These are phyloP conservation scores for Echinochloa phyllopogon DNA, from an alignment of 176 grass and related monocot species.

Conservation along the genomic window DNA sequence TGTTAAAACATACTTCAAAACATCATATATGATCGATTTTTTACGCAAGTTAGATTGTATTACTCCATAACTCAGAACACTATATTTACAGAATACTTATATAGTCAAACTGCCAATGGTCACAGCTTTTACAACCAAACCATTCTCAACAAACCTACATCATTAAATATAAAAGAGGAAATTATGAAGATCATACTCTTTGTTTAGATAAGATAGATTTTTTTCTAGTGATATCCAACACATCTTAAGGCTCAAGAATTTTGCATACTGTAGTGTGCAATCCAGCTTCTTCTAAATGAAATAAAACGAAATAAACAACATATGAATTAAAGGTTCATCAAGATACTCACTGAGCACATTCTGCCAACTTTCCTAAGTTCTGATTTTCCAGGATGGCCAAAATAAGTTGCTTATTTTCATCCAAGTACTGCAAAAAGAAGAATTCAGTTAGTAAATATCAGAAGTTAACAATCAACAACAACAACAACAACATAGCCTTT, in stretches of 20 bases:
- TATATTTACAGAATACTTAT: neutral
- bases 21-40: neutral
- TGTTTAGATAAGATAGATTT: neutral
- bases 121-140: neutral
- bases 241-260: neutral
- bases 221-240: neutral
- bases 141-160: conserved; percentile 19
- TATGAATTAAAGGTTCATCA: neutral
- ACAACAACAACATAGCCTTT: too few relatives aligned
- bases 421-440: conserved; percentile 68
- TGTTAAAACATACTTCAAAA: neutral
- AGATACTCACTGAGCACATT: conserved; percentile 88
- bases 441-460: conserved; percentile 20
- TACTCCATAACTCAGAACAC: neutral
- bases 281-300: conserved; percentile 3
- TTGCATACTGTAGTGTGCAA: neutral
- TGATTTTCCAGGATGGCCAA: conserved; percentile 95
- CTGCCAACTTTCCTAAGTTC: conserved; percentile 85
- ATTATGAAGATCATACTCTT: neutral
- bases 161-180: neutral
- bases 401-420: conserved; percentile 95
- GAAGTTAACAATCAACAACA: too few relatives aligned
- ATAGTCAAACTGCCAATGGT: neutral
- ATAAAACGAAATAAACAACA: neutral
- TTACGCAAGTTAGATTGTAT: neutral